Conservation (phyloP, 1,139 yeast species). For the Diutina pseudorugosa region DNA sequence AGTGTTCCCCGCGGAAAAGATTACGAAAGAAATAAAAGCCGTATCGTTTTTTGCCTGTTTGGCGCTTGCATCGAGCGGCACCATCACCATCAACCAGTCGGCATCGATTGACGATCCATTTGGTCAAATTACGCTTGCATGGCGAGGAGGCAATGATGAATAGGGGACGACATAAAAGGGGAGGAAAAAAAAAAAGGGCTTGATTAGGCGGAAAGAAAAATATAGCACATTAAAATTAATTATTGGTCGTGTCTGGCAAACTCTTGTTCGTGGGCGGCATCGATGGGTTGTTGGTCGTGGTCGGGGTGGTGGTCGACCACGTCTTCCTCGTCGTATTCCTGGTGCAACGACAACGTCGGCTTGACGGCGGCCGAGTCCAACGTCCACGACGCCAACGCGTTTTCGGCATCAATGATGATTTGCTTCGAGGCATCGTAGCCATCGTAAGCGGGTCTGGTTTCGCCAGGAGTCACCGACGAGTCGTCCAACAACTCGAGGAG, state of each 20-base stretch:
- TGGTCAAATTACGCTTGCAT: background rate
- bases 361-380: slow-evolving; percentile 69
- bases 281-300: slow-evolving; percentile 25
- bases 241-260: slow-evolving; percentile 15
- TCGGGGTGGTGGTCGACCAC: slow-evolving; percentile 19
- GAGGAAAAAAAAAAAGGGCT: too few relatives aligned
- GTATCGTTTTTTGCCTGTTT: background rate
- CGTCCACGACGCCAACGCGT: slow-evolving; percentile 76
- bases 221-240: background rate
- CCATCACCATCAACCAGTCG: background rate
- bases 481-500: slow-evolving; percentile 72
- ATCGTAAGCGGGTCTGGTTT: slow-evolving; percentile 78
- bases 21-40: background rate
- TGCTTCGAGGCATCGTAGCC: slow-evolving; percentile 84
- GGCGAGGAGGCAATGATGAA: too few relatives aligned
- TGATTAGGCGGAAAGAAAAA: background rate
- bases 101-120: background rate
- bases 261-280: slow-evolving; percentile 24
- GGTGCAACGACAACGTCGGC: slow-evolving; percentile 66
- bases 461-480: slow-evolving; percentile 84
- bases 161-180: too few relatives aligned
- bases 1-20: background rate
- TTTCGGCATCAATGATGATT: slow-evolving; percentile 76
- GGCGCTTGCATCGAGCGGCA: background rate
- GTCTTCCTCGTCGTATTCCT: slow-evolving; percentile 25